These are phyloP conservation scores for Chlamydomonas schloesseri DNA, from an alignment of 139 green algal genomes.

Conservation along the genomic window DNA sequence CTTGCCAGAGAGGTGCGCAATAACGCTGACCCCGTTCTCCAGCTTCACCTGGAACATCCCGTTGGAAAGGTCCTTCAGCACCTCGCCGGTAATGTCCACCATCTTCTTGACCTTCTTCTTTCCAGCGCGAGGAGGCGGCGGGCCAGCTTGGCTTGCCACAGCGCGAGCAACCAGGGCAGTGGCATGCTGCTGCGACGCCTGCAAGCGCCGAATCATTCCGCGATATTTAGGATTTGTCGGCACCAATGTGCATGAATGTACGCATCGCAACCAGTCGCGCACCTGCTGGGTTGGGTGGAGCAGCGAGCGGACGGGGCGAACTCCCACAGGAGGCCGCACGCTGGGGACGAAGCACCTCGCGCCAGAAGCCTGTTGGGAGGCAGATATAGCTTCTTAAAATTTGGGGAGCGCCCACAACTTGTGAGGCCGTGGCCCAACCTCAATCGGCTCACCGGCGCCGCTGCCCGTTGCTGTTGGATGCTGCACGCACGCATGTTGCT, in stretches of 20 bases:
- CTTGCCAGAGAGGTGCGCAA: conserved; percentile 80
- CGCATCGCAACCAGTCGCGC: no score
- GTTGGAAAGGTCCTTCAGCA: conserved; percentile 67
- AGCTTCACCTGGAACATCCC: conserved; percentile 69
- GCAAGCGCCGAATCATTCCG: background rate
- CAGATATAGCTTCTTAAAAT: no score
- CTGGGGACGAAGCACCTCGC: background rate
- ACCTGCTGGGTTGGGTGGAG: conserved; percentile 4
- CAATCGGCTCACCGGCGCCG: no score
- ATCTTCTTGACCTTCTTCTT: conserved; percentile 66
- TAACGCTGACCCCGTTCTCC: conserved; percentile 77
- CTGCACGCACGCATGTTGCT: no score
- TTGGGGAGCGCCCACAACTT: no score
- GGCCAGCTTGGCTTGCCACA: conserved; percentile 13
- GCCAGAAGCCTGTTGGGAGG: background rate
- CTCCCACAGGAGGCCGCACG: conserved; percentile 11
- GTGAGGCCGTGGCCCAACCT: no score
- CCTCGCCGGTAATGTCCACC: conserved; percentile 55
- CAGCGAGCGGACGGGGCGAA: conserved; percentile 2
- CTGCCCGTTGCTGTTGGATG: no score
- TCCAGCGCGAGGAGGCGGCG: background rate
- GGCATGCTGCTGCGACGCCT: background rate
- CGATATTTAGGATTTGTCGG: background rate
- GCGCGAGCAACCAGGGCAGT: background rate
- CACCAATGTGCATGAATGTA: no score